Evolutionary conservation across 495 filamentous ascomycete species (phyloP).

Genomic region (Penicillium psychrofluorescens): DNA sequence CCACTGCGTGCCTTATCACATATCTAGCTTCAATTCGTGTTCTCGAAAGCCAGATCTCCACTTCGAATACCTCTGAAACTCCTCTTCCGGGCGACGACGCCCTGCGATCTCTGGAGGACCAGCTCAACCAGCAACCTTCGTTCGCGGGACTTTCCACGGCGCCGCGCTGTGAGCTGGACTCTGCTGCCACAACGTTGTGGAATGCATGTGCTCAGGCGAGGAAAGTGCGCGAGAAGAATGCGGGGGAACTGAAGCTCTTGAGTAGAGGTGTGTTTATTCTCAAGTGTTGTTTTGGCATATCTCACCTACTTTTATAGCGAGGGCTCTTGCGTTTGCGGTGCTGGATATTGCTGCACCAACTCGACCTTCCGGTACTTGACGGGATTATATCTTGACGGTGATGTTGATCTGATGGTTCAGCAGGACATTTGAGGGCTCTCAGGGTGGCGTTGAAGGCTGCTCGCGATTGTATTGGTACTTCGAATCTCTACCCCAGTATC

Average conservation of each 20-base stretch:
- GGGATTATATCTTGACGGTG: no score
- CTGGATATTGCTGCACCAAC: slow-evolving; percentile 52
- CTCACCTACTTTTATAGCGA: slow-evolving; percentile 22
- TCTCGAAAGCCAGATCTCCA: no score
- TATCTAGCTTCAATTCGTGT: no score
- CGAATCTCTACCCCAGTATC: background rate
- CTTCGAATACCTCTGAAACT: no score
- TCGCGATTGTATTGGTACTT: slow-evolving; percentile 56
- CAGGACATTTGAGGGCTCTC: slow-evolving; percentile 50
- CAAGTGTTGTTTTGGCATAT: background rate
- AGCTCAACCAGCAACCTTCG: no score
- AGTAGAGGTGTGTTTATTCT: slow-evolving; percentile 10
- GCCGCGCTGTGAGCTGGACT: slow-evolving; percentile 14
- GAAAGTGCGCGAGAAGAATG: background rate
- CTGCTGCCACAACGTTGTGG: slow-evolving; percentile 28
- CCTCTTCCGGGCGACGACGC: no score
- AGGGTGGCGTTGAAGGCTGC: slow-evolving; percentile 60
- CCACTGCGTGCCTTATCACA: no score
- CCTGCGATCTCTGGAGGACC: no score
- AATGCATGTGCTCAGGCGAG: slow-evolving; percentile 17
- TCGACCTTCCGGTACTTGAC: slow-evolving; percentile 9
- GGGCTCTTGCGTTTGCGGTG: slow-evolving; percentile 63
- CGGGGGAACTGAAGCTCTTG: background rate
- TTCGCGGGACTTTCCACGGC: no score
- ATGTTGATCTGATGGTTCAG: background rate